Evolutionary conservation across 2,329 filamentous ascomycete genomes (phyloP), one percentile per base, ranked within the genome.

Genomic region (Pestalotiopsis sp.): DNA sequence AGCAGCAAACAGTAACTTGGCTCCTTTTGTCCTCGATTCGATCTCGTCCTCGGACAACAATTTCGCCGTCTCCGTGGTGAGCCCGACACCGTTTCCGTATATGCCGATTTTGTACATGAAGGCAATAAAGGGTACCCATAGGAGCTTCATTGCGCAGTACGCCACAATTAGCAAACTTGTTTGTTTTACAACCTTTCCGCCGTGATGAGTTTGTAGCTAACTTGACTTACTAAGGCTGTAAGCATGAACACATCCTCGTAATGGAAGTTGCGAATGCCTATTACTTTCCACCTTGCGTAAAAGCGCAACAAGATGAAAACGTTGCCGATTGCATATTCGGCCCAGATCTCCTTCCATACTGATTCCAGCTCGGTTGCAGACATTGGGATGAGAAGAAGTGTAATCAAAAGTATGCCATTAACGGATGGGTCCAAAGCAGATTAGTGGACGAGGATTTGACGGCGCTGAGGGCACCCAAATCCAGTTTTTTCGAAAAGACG

Each of bases 181-280:
- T 59, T 4, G 20, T 13, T 7, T 9, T 52, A 52, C 45, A 14
- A 11, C 2, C 45, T 59, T 25, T n/a, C 17, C 20, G 55, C 20
- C 7, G 7, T 13, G 20, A 25, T 20, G 55, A 25, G 55, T 12
- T 25, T 59, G 12, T 17, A 17, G 14, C 13, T 13, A 9, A 23
- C 17, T n/a, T 7, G 45, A 52, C 45, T 52, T 52, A 52, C 45
- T 9, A 23, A 13, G 2, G 55, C 55, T 59, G 17, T 4, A 25
- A 59, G 23, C 17, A 25, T 64, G 45, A 69, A 69, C 20, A n/a
- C 23, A 17, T 69, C 68, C 31, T 69, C 59, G 9, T 67, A 49
- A 3, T 58, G 57, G 25, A 67, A 64, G 9, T 63, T 66, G 13
- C 17, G 38, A 20, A 69, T 13, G 3, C 65, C 68, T 31, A 67